These are phyloP conservation scores for Lactarius deliciosus DNA, from an alignment of 768 basidiomycete genomes.

Conservation along the genomic window DNA sequence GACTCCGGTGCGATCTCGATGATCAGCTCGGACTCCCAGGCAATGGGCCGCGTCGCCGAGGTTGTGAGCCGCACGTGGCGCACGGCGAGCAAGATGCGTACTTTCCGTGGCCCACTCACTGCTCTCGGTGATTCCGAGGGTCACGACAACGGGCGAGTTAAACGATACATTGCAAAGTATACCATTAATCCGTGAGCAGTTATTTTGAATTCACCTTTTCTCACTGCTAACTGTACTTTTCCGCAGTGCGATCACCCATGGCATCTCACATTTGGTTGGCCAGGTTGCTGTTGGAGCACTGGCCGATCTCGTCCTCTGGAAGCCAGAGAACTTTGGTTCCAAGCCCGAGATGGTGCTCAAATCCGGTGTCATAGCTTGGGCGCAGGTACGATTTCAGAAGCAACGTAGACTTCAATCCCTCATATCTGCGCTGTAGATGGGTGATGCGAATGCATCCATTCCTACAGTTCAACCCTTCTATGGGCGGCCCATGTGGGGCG, in stretches of 20 bases:
- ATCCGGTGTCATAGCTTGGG: constrained; percentile 89
- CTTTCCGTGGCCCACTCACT: constrained; percentile 69
- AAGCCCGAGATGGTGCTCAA: constrained; percentile 95
- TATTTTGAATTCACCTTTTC: background rate
- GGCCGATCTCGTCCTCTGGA: constrained; percentile 96
- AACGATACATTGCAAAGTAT: constrained; percentile 94
- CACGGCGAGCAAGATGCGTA: constrained; percentile 93
- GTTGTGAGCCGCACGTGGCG: constrained; percentile 93
- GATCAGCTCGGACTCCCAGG: constrained; percentile 95
- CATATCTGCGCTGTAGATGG: constrained; percentile 59
- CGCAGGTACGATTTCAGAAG: constrained; percentile 53
- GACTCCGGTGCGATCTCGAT: constrained; percentile 94
- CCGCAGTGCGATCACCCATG: constrained; percentile 86
- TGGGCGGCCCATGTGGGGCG: constrained; percentile 92
- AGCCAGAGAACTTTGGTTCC: constrained; percentile 88
- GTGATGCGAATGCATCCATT: constrained; percentile 95
- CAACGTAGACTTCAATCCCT: constrained; percentile 8
- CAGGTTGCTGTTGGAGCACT: constrained; percentile 78
- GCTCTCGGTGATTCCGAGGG: constrained; percentile 67
- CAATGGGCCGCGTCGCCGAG: constrained; percentile 98
- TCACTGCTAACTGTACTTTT: background rate
- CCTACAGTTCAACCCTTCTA: constrained; percentile 91
- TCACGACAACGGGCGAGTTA: constrained; percentile 86
- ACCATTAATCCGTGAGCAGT: constrained; percentile 90
- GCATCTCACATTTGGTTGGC: constrained; percentile 85